Evolutionary conservation across 1,284 basidiomycete genomes (phyloP).

Genomic region (Vanrija humicola): DNA sequence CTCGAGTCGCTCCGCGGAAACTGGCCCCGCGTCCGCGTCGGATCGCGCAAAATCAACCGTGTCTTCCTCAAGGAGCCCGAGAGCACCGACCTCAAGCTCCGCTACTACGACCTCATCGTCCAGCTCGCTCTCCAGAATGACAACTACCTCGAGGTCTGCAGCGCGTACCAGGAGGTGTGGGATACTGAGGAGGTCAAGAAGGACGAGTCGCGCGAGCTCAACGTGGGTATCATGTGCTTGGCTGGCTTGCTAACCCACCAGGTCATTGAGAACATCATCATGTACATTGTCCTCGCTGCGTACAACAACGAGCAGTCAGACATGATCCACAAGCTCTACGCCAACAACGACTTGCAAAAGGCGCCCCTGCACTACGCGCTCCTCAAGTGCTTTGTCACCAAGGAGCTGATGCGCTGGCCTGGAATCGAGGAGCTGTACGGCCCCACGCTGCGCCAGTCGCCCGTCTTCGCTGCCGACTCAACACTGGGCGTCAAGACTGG

Average conservation of each 20-base stretch:
- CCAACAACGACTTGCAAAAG: conserved; percentile 70
- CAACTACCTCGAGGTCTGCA: conserved; percentile 88
- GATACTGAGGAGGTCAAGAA: conserved; percentile 88
- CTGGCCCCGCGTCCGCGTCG: conserved; percentile 88
- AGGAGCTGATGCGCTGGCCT: conserved; percentile 97
- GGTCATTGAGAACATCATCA: conserved; percentile 89
- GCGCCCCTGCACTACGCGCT: conserved; percentile 85
- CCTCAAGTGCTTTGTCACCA: conserved; percentile 92
- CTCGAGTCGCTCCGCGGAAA: conserved; percentile 70
- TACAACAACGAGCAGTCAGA: conserved; percentile 97
- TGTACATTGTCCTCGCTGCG: conserved; percentile 87
- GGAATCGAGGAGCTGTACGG: conserved; percentile 91
- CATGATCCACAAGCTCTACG: conserved; percentile 84
- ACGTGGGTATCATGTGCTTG: too few species aligned
- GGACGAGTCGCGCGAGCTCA: conserved; percentile 68
- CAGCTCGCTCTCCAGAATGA: conserved; percentile 80
- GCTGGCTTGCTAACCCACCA: conserved; percentile 46
- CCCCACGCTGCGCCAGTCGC: conserved; percentile 70
- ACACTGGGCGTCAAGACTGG: conserved; percentile 42
- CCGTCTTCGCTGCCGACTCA: conserved; percentile 64
- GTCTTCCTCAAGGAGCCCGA: conserved; percentile 84
- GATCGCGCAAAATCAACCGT: conserved; percentile 90
- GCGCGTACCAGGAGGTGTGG: conserved; percentile 94
- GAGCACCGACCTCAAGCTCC: conserved; percentile 90
- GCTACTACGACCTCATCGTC: conserved; percentile 95